Evolutionary conservation across 306 rosid genomes (phyloP), one percentile per base, ranked within the genome.

Genomic region (Mimosa bimucronata): DNA sequence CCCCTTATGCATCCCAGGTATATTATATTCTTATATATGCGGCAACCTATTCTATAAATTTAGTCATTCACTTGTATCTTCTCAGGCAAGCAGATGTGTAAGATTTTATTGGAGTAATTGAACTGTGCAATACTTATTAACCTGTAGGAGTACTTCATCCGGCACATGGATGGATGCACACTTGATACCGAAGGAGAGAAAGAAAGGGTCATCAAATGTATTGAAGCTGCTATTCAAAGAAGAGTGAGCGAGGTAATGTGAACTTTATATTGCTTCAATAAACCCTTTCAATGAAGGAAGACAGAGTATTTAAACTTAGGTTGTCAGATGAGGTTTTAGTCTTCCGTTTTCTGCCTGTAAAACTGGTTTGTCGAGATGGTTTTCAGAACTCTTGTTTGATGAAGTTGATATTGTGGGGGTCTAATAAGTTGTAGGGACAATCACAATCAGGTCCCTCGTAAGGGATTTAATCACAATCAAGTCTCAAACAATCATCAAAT

Each of bases 161-260:
- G 97, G 31, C 97, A 92, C 79, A 62, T 87, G 94, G 98, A 91
- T 82, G 97, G 97, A 31, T 92, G 95, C 88, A 94, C 94, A 18
- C 95, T 94, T 45, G 97, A 94, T 73, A 89, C 90, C 15, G 94
- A 91, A 82, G 97, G 91, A 79, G 98, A 92, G 79, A 87, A 91
- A 86, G 97, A 92, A 84, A 86, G 94, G 82, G 94, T 92, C 25
- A 77, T 88, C 82, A 88, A 92, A 90, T 94, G 98, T 85, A 89
- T 94, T 73, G 92, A 92, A 79, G 97, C 97, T 70, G 98, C 95
- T 41, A 94, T 94, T 85, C 88, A 73, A 57, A 91, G 98, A 94
- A 81, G 97, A 91, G 90, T 91, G 60, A 86, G 97, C 84, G 98
- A 91, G 98, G 98, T 90, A 79, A 87, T 83, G 66, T 64, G 29